Conservation (phyloP, 176 grass and related monocot genomes). For the Stipa capillata region DNA sequence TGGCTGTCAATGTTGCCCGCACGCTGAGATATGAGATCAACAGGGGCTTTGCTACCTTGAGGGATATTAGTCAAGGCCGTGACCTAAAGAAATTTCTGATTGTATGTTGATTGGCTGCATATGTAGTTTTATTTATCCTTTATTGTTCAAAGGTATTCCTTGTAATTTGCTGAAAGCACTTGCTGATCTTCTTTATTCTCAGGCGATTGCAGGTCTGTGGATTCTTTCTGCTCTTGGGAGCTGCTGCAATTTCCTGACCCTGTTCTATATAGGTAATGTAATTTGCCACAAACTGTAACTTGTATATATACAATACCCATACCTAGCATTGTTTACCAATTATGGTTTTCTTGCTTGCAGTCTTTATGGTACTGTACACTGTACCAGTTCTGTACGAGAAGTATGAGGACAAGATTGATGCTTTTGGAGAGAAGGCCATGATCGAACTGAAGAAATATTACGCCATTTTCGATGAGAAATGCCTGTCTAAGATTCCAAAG, state of each 20-base stretch:
- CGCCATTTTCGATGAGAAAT: conserved; percentile 69
- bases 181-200: conserved; percentile 12
- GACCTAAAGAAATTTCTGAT: conserved; percentile 88
- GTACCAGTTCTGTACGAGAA: conserved; percentile 88
- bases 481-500: conserved; percentile 77
- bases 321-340: background rate
- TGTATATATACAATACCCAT: background rate
- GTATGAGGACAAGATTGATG: conserved; percentile 80
- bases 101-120: conserved; percentile 31
- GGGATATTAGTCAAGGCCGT: conserved; percentile 64
- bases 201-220: conserved; percentile 77
- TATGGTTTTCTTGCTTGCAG: conserved; percentile 28
- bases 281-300: background rate
- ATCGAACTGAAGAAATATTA: conserved; percentile 73
- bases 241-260: conserved; percentile 86
- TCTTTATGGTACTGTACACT: conserved; percentile 75
- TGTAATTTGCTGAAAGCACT: background rate
- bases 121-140: background rate
- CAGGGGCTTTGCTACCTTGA: conserved; percentile 56
- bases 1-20: conserved; percentile 60
- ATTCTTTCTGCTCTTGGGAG: conserved; percentile 66
- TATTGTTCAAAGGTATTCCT: background rate
- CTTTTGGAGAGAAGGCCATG: conserved; percentile 67
- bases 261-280: conserved; percentile 71
- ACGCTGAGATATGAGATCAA: conserved; percentile 80